Evolutionary conservation across 2,329 filamentous ascomycete genomes (phyloP).

Genomic region (Onygenales sp.): DNA sequence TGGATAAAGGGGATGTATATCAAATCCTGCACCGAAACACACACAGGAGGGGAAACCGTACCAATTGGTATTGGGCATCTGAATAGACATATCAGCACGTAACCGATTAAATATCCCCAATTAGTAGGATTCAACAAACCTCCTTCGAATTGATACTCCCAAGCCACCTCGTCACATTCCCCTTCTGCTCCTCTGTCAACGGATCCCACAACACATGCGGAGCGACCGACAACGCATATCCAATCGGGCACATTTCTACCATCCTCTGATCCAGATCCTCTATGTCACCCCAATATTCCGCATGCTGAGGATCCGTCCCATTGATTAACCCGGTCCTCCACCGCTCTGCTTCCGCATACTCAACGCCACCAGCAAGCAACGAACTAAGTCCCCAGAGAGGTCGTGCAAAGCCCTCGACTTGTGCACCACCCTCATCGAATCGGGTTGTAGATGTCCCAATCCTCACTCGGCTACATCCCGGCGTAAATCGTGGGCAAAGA

Average conservation of each 20-base stretch:
- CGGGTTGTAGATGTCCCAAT: conserved; percentile 63
- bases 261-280: conserved; percentile 71
- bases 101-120: not conserved
- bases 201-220: conserved; percentile 55
- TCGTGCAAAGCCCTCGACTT: conserved; percentile 66
- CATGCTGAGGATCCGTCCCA: conserved; percentile 59
- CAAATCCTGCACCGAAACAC: no score
- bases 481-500: conserved; percentile 62
- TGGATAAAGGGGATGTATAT: no score
- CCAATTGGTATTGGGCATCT: conserved; percentile 56
- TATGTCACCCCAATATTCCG: conserved; percentile 70
- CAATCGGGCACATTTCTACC: conserved; percentile 76
- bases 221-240: conserved; percentile 63
- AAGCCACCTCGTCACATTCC: conserved; percentile 62
- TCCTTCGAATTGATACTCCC: conserved; percentile 73
- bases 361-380: conserved; percentile 57
- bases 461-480: conserved; percentile 54
- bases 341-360: conserved; percentile 53
- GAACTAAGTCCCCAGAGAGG: conserved; percentile 68
- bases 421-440: conserved; percentile 68
- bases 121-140: not conserved
- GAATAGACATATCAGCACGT: not conserved
- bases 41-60: conserved; percentile 24
- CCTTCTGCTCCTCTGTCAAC: conserved; percentile 51
- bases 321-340: conserved; percentile 63